Base-by-base conservation (phyloP, 768 basidiomycete species). In the Lactifluus pinguis region DNA sequence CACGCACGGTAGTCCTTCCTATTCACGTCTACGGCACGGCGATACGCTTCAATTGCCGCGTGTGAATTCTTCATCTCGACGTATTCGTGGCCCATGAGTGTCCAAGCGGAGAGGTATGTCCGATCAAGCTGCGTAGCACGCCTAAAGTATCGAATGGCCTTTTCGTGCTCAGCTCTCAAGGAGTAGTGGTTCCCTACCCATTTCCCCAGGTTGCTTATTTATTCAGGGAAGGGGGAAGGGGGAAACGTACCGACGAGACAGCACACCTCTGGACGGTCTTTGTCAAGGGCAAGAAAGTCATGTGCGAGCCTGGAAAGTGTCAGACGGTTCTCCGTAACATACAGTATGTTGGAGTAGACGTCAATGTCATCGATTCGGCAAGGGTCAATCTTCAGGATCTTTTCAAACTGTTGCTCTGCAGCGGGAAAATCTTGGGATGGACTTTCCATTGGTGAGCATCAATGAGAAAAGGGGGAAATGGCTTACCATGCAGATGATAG, bases 41-140 rank as follows among this genome's bases (percentile, higher is more conserved):
- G 83, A 73, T 98, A 99, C 10, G 94, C 91, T 74, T 98, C 97
- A 57, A 98, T 97, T 15, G 97, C 95, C 2, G 97, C 97, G 77
- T 98, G 95, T 5, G 93, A 93, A 72, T 99, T 98, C 75, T 98
- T 98, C 86, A 97, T 86, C 75, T 99, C 97, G 48, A 99, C 89
- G 68, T 90, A 98, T 73, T 98, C 97, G 69, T 99, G 97, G 1
- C 97, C 97, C 92, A 99, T 94, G 64, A 99, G 75, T 4, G 95
- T 98, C 97, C 97, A 99, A 6, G 97, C 97, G 7, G 94, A 90
- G 49, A 98, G 79, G 73, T 94, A 98, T 2, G 89, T 94, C 57
- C 90, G 83, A 72, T 99, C 95, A 50, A 99, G 82, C 69, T 95
- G 87, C n/a, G 94, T 89, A 8, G 95, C 93, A 61, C 95, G 82